Evolutionary conservation across 495 filamentous ascomycete species (phyloP).

Genomic region (Aspergillus panamensis): DNA sequence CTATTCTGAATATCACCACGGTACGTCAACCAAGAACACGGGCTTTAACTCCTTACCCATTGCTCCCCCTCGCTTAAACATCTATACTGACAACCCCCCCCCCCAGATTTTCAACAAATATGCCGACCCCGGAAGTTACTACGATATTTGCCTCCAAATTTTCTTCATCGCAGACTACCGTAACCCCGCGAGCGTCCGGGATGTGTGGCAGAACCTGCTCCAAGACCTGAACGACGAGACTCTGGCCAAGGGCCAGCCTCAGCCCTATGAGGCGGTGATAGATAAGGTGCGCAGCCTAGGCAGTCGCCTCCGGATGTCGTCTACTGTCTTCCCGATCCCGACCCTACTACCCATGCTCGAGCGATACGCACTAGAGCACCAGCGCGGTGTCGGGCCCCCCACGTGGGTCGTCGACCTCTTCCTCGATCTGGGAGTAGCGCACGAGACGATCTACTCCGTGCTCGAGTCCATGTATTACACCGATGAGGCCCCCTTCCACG

Average conservation of each 20-base stretch:
- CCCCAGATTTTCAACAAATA: constrained; percentile 82
- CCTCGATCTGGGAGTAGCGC: constrained; percentile 67
- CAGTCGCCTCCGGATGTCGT: constrained; percentile 70
- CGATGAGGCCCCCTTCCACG: constrained; percentile 79
- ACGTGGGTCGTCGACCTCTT: constrained; percentile 84
- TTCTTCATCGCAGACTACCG: constrained; percentile 86
- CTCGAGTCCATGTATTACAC: constrained; percentile 81
- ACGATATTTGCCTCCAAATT: constrained; percentile 87
- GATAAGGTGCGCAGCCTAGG: constrained; percentile 73
- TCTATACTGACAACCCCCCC: constrained; percentile 2
- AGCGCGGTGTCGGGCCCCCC: constrained; percentile 60
- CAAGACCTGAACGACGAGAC: constrained; percentile 65
- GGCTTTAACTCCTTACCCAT: background rate
- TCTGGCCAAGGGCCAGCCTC: constrained; percentile 44
- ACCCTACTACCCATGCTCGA: constrained; percentile 69
- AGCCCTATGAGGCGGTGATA: constrained; percentile 76
- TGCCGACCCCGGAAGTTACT: constrained; percentile 82
- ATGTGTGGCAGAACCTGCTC: constrained; percentile 82
- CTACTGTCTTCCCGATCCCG: constrained; percentile 71
- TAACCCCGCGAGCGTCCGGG: constrained; percentile 71
- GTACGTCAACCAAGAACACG: constrained; percentile 48
- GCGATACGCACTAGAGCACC: constrained; percentile 68
- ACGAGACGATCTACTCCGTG: constrained; percentile 69
- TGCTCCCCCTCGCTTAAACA: background rate
- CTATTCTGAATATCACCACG: constrained; percentile 65